Percentiles rank a stretch among this genome's conserved stretches.
Conservation (phyloP, 2,329 filamentous ascomycete species). For the Huntiella savannae region DNA sequence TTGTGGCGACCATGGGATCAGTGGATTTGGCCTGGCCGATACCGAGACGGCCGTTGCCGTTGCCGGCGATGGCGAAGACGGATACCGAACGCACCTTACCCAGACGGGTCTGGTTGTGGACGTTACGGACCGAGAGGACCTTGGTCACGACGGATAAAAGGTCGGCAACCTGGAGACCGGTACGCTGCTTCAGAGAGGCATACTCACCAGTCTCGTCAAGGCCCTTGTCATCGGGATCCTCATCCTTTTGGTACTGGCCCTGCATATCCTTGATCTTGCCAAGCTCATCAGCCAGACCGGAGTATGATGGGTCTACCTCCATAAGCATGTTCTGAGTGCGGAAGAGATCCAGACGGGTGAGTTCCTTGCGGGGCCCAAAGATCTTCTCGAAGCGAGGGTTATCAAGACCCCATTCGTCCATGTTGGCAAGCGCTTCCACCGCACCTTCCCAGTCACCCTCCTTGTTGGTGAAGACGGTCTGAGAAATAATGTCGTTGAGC, state of each 20-base stretch:
- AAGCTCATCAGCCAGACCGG: constrained; percentile 21
- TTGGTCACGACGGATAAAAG: constrained; percentile 44
- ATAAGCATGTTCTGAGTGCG: constrained; percentile 11
- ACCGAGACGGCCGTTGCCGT: constrained; percentile 68
- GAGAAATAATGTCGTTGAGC: constrained; percentile 9
- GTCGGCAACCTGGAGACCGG: constrained; percentile 32
- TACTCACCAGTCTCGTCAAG: constrained; percentile 32
- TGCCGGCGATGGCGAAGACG: constrained; percentile 65
- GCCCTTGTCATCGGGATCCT: constrained; percentile 31
- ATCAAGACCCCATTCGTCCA: constrained; percentile 15
- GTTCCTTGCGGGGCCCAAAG: constrained; percentile 10
- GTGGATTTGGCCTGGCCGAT: constrained; percentile 79
- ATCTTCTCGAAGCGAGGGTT: constrained; percentile 12
- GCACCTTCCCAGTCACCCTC: constrained; percentile 17
- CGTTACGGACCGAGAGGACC: constrained; percentile 51
- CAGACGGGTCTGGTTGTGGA: constrained; percentile 86
- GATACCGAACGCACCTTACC: constrained; percentile 74
- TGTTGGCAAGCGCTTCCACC: constrained; percentile 17
- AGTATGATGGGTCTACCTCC: constrained; percentile 12
- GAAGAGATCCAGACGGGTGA: constrained; percentile 9
- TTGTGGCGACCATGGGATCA: constrained; percentile 45
- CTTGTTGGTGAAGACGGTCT: constrained; percentile 13
- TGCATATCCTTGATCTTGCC: constrained; percentile 34
- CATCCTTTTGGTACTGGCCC: constrained; percentile 28
- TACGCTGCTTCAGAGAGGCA: constrained; percentile 33